Base-by-base conservation (phyloP, 148 eudicot genomes). In the Hydrangea macrophylla region DNA sequence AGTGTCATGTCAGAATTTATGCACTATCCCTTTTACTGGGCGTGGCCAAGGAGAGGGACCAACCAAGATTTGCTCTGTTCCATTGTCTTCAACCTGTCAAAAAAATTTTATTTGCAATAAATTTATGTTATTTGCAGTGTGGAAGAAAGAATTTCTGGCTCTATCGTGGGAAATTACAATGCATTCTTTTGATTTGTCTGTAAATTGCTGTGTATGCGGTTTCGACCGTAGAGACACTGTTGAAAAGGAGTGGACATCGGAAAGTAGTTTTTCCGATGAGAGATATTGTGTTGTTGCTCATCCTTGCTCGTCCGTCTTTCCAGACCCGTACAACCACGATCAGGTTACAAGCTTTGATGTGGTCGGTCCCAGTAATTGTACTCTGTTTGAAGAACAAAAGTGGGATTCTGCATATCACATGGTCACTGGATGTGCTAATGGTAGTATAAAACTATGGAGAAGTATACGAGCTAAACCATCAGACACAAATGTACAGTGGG, bases 371-470 rank as follows among this genome's bases (percentile, higher is more conserved):
- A 79, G 65, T 76, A 65, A 60, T n/a, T 33, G 50, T 32, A 58
- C 62, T 70, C 54, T 65, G 55, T 62, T 80, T 72, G 66, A 61
- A 60, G 78, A 60, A 67, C 73, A 79, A 61, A 80, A 60, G 58
- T 60, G 57, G 73, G 63, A 69, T 69, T 71, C 70, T 51, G 72
- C 88, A 72, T 95, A 82, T 80, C 96, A 95, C 73, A 69, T 95
- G 77, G 84, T 75, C 64, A 89, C 99, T 23, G 97, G 99, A 60
- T 85, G 85, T 60, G 32, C 58, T 48, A 85, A 83, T 80, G 99
- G 99, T 70, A 87, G 71, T 69, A 64, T 89, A 59, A 91, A 84
- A 79, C 80, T 95, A 44, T 95, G 99, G 99, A 85, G 81, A 79
- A 87, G 90, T 76, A 55, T 69, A 30, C 66, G 71, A 33, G 63